phyloP scores from a whole-genome alignment of 176 grass and related monocot species.

The Puya raimondii region DNA sequence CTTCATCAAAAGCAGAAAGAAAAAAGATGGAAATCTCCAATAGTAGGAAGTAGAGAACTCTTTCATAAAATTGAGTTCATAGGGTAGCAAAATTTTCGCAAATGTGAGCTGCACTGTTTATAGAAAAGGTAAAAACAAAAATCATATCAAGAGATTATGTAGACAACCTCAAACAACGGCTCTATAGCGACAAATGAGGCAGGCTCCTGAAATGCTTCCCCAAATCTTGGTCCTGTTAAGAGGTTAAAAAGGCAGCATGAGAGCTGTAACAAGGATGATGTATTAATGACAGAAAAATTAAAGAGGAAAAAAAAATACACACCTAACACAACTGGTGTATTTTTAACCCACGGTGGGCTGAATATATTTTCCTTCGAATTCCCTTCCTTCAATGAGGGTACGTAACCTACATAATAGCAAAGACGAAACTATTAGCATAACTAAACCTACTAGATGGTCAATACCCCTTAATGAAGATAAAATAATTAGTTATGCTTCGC shows the following conservation, averaged over 20 bases:
- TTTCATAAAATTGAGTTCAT: not conserved
- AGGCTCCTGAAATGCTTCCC: conserved; percentile 95
- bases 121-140: not conserved
- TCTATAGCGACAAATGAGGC: conserved; percentile 69
- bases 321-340: conserved; percentile 79
- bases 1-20: conserved; percentile 11
- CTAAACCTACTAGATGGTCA: too few species aligned
- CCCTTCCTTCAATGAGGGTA: conserved; percentile 88
- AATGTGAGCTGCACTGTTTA: not conserved
- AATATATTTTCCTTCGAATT: conserved; percentile 96
- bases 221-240: conserved; percentile 72
- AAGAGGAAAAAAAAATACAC: conserved; percentile 3
- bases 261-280: not conserved
- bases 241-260: conserved; percentile 3
- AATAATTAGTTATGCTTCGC: conserved; percentile 1
- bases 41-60: not conserved
- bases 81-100: not conserved
- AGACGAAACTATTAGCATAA: too few species aligned
- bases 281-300: not conserved
- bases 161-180: conserved; percentile 74
- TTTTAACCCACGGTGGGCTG: conserved; percentile 76
- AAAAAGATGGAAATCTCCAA: not conserved
- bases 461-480: not conserved
- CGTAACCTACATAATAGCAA: conserved; percentile 39
- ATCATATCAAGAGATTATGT: not conserved